Base-by-base conservation (phyloP, 768 basidiomycete species). In the Artomyces pyxidatus region DNA sequence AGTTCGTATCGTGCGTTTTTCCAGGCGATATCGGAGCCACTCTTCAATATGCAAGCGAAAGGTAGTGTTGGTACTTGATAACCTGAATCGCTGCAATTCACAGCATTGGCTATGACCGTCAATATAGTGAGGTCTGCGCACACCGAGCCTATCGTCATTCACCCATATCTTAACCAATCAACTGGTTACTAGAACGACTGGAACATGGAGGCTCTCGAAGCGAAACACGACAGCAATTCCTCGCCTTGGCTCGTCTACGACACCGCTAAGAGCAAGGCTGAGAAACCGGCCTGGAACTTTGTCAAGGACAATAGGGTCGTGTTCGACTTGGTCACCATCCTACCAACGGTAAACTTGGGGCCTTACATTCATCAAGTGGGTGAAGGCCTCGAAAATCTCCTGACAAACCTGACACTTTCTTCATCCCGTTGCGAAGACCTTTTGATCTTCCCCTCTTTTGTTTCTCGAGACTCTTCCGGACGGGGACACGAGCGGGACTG, bases 251-350 rank as follows among this genome's bases (percentile, higher is more conserved):
- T 43, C n/a, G 37, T 60, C 40, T 69, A 68, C 56, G 49, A 48
- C 22, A 63, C 67, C 6, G 57, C 55, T 42, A 71, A 71, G 60
- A 61, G 58, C 8, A 59, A 67, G 38, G 65, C 70, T 1, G 70
- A 71, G 52, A 50, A 54, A 47, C 47, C 42, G 6, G 42, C 42
- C 3, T 43, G 42, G 42, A 26, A 43, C 4, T 43, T 43, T 26
- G 42, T 43, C 9, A 23, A 6, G 12, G 1, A 10, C 12, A 12
- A 22, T 5, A 22, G 22, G 21, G 14, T 26, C 22, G 10, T 12
- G 25, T 25, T 25, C 3, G 42, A 43, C 16, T 26, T 43, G 14
- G 42, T 43, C 27, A 43, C 42, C 16, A 43, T 43, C 42, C 14
- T n/a, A 11, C 42, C 42, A 14, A 14, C 42, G 0, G 23, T n/a